Percentiles rank a stretch among this genome's conserved stretches.
phyloP scores from a whole-genome alignment of 352 stramenopile genomes.

The Globisporangium abappressorium region DNA sequence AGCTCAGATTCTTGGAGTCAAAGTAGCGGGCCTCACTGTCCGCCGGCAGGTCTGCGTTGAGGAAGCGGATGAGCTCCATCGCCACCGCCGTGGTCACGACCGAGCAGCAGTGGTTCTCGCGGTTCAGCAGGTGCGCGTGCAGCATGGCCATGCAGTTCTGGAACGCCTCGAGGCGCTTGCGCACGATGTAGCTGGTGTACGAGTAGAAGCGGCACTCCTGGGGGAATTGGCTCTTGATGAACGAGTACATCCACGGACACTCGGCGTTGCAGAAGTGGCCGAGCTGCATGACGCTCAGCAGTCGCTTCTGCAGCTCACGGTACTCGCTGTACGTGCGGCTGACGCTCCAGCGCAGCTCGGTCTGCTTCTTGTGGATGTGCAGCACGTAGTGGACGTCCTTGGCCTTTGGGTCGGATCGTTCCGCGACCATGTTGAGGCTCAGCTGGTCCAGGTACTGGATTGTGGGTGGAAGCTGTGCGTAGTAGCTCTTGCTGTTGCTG shows the following conservation, averaged over 20 bases:
- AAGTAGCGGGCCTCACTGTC: conserved; percentile 7
- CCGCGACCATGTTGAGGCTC: neutral
- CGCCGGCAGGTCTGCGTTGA: conserved; percentile 31
- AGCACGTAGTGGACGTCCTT: conserved; percentile 9
- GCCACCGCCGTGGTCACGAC: conserved; percentile 28
- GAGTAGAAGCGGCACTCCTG: conserved; percentile 26
- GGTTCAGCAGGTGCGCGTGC: conserved; percentile 35
- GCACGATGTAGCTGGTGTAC: conserved; percentile 18
- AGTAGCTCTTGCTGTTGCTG: neutral
- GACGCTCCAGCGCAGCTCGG: neutral
- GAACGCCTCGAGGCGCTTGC: conserved; percentile 33
- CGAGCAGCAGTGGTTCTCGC: conserved; percentile 36
- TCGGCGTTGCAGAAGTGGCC: conserved; percentile 47
- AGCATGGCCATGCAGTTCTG: conserved; percentile 35
- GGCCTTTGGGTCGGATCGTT: neutral
- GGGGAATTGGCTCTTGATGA: conserved; percentile 38
- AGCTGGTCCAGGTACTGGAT: conserved; percentile 11
- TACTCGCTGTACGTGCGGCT: conserved; percentile 27
- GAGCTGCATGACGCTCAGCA: conserved; percentile 42
- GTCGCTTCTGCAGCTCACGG: conserved; percentile 28
- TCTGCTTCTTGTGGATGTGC: neutral
- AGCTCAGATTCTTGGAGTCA: neutral
- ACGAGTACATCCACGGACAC: conserved; percentile 56
- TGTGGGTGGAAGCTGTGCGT: neutral
- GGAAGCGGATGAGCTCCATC: conserved; percentile 31